Base-by-base conservation (phyloP, 495 filamentous ascomycete species). In the Aspergillus carlsbadensis region DNA sequence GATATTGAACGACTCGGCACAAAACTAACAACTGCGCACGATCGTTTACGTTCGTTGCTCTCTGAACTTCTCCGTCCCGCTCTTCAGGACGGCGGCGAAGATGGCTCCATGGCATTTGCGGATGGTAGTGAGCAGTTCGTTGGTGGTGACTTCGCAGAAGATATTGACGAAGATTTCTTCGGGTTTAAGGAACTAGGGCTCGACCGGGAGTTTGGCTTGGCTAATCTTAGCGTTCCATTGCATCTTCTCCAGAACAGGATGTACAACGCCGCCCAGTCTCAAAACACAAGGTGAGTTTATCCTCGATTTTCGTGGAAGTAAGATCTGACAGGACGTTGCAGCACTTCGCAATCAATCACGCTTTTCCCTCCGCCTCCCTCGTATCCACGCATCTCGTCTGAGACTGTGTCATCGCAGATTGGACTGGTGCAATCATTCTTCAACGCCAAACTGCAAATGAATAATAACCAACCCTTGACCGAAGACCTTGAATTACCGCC, bases 101-200 rank as follows among this genome's bases (percentile, higher is more conserved):
- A 98, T 66, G 94, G 95, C 17, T 90, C 87, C 5, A 87, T 85
- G 56, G 89, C 91, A 1, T 99, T 99, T 74, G 86, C 92, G 56
- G 94, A 99, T 65, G 93, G 92, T 55, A 96, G 91, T 64, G 94
- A 99, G 60, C 93, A 98, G 70, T 99, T 99, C 63, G 84, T 97
- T 48, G 89, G 89, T 35, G 94, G 94, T 47, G 93, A 98, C 66
- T 99, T 97, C 68, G 94, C 94, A 1, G 94, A 96, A 72, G 94
- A 98, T 62, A 87, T 98, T 29, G 92, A 90, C 56, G 94, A 97
- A 72, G 94, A 99, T 74, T 99, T 96, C 81, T 98, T 99, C 61
- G 94, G 94, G 10, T 97, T 99, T 81, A 93, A 92, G 69, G 93
- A 96, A 59, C 80, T 98, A 33, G 94, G 94, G 15, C 79, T 98